Conservation (phyloP, 2,329 filamentous ascomycete genomes). For the Cryphonectria parasitica region DNA sequence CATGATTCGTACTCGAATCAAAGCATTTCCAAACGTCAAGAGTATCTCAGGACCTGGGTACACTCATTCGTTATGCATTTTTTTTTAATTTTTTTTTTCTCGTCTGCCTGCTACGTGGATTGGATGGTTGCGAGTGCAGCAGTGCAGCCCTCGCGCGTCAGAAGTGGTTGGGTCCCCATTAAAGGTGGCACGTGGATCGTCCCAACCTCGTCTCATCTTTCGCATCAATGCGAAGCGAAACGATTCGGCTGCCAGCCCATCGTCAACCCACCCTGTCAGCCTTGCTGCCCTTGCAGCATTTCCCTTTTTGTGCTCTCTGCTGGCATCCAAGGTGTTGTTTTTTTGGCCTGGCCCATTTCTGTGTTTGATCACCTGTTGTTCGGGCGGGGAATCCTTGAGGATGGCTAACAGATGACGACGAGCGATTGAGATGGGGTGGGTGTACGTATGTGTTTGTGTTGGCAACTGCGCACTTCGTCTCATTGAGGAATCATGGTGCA, state of each 20-base stretch:
- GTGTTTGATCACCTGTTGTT: neutral
- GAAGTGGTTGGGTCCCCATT: neutral
- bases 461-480: neutral
- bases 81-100: neutral
- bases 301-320: neutral
- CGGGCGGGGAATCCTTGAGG: neutral
- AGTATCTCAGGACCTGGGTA: neutral
- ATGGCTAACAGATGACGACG: neutral
- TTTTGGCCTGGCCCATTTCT: neutral
- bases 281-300: neutral
- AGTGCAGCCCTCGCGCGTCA: neutral
- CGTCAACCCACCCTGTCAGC: neutral
- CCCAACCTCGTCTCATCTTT: slow-evolving; percentile 12
- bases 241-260: neutral
- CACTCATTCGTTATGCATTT: no score
- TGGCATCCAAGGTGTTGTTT: neutral
- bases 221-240: neutral
- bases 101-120: neutral
- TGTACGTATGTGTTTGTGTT: neutral
- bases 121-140: neutral
- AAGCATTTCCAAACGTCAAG: neutral
- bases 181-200: neutral
- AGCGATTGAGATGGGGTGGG: neutral
- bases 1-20: neutral
- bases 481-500: neutral